A percentile compares a stretch with the other conserved stretches of the same genome.
Evolutionary conservation across 1,284 basidiomycete species (phyloP).

Genomic region (Inonotus obliquus): DNA sequence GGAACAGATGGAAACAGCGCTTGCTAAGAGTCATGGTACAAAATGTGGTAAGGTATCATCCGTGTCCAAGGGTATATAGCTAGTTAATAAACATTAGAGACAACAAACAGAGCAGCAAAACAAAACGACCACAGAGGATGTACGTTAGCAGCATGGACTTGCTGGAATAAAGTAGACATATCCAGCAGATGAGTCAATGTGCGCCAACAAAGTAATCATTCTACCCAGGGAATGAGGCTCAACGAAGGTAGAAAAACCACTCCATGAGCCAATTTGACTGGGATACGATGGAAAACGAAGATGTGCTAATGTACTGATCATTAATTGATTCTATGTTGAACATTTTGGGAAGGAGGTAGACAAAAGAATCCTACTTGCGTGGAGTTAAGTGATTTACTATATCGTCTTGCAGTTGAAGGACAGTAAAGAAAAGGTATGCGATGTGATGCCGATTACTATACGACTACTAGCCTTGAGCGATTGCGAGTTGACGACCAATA

Average conservation of each 20-base stretch:
- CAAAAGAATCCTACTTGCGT: too few species aligned
- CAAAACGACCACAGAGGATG: not conserved
- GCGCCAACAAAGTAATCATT: not conserved
- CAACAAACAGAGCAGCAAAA: not conserved
- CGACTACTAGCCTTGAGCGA: slow-evolving; percentile 4
- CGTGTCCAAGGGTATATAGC: not conserved
- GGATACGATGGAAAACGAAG: not conserved
- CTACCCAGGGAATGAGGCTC: slow-evolving; percentile 13
- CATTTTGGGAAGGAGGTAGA: too few species aligned
- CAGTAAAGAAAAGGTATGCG: not conserved
- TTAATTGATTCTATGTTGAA: too few species aligned
- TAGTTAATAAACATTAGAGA: too few species aligned
- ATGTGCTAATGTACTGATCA: not conserved
- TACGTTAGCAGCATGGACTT: not conserved
- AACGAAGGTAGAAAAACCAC: not conserved
- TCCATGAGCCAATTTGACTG: slow-evolving; percentile 4
- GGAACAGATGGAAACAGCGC: not conserved
- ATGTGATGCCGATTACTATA: not conserved
- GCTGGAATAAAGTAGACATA: not conserved
- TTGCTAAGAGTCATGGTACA: not conserved
- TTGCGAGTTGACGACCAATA: slow-evolving; percentile 13
- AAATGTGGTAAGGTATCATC: not conserved
- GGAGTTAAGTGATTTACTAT: not conserved
- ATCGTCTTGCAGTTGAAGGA: not conserved
- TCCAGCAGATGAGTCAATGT: not conserved